Percentiles rank a stretch among this genome's conserved stretches.
These are phyloP conservation scores for Penicillium polonicum DNA, from an alignment of 2,329 filamentous ascomycete species.

Conservation along the genomic window DNA sequence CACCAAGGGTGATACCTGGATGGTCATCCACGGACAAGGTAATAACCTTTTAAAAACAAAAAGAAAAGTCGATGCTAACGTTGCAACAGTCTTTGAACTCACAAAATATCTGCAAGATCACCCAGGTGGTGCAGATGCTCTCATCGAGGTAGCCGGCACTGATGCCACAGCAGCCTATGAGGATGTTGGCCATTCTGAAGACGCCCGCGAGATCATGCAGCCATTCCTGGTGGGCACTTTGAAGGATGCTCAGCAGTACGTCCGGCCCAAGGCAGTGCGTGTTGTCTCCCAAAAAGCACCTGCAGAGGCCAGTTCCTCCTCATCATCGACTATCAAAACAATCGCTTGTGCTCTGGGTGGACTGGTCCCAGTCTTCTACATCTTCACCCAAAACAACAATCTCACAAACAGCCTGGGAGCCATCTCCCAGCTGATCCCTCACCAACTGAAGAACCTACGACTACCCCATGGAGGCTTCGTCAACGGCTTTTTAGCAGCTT, in stretches of 20 bases:
- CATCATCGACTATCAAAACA: conserved; percentile 28
- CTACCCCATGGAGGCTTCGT: conserved; percentile 16
- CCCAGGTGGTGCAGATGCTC: conserved; percentile 48
- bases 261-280: conserved; percentile 20
- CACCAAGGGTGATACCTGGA: conserved; percentile 51
- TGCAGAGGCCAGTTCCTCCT: conserved; percentile 9
- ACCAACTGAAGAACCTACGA: conserved; percentile 2
- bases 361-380: conserved; percentile 1
- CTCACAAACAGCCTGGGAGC: conserved; percentile 1
- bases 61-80: not conserved
- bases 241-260: conserved; percentile 25
- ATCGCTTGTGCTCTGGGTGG: conserved; percentile 8
- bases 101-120: conserved; percentile 60
- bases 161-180: conserved; percentile 47
- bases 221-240: conserved; percentile 39
- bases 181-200: conserved; percentile 49
- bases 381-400: not conserved
- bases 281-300: conserved; percentile 16
- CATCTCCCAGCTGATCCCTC: conserved; percentile 6
- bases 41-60: conserved; percentile 1
- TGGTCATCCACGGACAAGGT: conserved; percentile 58
- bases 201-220: conserved; percentile 45
- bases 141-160: conserved; percentile 43
- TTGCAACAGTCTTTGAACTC: conserved; percentile 55
- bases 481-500: conserved; percentile 16